Conservation (phyloP, 2,329 filamentous ascomycete genomes). For the Beauveria asiatica region DNA sequence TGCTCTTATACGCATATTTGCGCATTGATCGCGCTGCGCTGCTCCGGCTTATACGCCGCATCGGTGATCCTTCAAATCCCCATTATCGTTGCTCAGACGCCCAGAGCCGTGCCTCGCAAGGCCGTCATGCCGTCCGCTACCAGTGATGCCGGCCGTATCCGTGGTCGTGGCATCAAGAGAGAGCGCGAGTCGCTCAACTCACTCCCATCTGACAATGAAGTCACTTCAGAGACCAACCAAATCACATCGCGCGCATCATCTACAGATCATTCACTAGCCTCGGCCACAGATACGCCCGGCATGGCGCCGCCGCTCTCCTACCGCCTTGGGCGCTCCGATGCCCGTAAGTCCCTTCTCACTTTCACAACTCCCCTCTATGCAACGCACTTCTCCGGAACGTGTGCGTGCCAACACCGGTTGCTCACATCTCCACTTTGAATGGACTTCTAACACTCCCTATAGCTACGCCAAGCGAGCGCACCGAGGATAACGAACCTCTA, state of each 20-base stretch:
- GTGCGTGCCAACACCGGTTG: neutral
- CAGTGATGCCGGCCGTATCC: neutral
- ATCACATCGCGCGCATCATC: neutral
- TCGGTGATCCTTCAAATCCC: neutral
- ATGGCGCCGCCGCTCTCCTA: constrained; percentile 11
- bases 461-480: constrained; percentile 30
- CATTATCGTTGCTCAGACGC: neutral
- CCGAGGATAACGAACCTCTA: constrained; percentile 27
- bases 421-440: neutral
- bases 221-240: neutral
- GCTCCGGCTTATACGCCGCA: neutral
- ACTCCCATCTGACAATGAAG: constrained; percentile 3
- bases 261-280: constrained; percentile 1
- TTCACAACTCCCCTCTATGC: neutral
- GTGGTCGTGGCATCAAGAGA: neutral
- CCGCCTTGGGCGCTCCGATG: constrained; percentile 27
- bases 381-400: neutral
- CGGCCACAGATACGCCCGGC: constrained; percentile 4
- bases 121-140: neutral
- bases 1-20: neutral
- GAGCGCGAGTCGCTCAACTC: constrained; percentile 10
- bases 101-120: neutral
- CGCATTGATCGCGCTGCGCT: neutral
- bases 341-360: constrained; percentile 24
- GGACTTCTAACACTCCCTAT: neutral